Percentiles rank a stretch among this genome's conserved stretches.
These are phyloP conservation scores for Tolypocladium ophioglossoides DNA, from an alignment of 2,329 filamentous ascomycete species.

Conservation along the genomic window DNA sequence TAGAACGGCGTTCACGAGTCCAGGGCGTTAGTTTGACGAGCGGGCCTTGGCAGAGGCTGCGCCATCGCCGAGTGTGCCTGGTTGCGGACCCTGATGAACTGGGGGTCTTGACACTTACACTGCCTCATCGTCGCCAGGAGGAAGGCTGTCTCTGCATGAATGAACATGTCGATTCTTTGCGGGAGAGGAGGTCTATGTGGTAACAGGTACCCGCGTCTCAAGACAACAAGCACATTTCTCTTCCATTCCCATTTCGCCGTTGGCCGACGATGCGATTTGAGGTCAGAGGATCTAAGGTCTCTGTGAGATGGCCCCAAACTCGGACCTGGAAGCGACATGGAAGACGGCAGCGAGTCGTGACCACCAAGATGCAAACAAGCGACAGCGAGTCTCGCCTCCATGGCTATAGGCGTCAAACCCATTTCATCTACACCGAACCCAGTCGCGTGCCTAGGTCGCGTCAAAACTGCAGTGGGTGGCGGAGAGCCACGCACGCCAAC, in stretches of 20 bases:
- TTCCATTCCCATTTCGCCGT: background rate
- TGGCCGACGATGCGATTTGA: background rate
- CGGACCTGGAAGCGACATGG: background rate
- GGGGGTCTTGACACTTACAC: background rate
- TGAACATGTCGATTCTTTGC: background rate
- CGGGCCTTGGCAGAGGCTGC: background rate
- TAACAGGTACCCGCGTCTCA: background rate
- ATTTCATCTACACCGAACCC: background rate
- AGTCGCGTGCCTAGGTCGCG: background rate
- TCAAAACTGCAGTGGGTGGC: no score
- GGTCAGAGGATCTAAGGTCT: background rate
- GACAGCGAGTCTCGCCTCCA: background rate
- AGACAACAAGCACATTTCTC: background rate
- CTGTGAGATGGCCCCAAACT: background rate
- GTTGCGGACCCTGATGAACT: background rate
- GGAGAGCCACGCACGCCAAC: background rate
- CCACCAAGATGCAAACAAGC: background rate
- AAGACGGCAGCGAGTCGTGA: background rate
- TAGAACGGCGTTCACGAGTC: background rate
- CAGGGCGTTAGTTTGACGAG: background rate
- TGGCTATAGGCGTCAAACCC: background rate
- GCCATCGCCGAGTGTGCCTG: background rate
- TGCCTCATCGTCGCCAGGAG: background rate
- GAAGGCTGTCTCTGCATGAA: background rate
- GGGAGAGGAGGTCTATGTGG: background rate